Percentiles rank a stretch among this genome's conserved stretches.
phyloP scores from a whole-genome alignment of 2,329 filamentous ascomycete genomes.

The Epichloe uncinata region DNA sequence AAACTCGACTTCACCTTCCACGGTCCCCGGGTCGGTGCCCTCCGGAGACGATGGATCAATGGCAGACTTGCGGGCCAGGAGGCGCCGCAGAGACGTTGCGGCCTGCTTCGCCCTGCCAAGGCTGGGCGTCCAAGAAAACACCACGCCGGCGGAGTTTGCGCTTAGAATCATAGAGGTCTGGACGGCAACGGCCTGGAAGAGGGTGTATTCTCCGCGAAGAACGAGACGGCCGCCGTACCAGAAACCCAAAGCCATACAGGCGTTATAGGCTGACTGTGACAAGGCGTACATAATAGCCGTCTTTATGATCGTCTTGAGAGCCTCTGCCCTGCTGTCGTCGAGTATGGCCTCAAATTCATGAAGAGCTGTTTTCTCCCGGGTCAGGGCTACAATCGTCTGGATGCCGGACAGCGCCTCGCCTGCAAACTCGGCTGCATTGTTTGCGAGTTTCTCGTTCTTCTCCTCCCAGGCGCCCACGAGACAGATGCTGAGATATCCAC shows the following conservation, averaged over 20 bases:
- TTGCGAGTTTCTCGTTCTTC: slow-evolving; percentile 1
- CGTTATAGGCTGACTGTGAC: slow-evolving; percentile 4
- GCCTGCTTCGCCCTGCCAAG: not conserved
- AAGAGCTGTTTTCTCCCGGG: not conserved
- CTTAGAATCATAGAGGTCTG: not conserved
- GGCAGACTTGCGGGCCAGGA: not conserved
- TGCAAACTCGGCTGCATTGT: slow-evolving; percentile 4
- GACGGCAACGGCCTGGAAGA: not conserved
- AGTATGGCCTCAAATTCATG: not conserved
- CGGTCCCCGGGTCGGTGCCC: no score
- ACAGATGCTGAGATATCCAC: slow-evolving; percentile 23
- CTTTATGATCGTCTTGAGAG: not conserved
- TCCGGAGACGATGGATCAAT: no score
- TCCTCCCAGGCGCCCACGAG: slow-evolving; percentile 14
- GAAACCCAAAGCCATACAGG: slow-evolving; percentile 7
- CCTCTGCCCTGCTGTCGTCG: not conserved
- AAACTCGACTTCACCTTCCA: no score
- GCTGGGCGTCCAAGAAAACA: not conserved
- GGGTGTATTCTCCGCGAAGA: slow-evolving; percentile 4
- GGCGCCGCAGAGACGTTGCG: not conserved
- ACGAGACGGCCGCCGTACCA: slow-evolving; percentile 10
- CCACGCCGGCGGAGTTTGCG: not conserved
- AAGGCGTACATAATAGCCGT: not conserved
- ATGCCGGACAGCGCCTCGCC: slow-evolving; percentile 7
- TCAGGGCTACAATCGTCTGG: slow-evolving; percentile 9